These are phyloP conservation scores for Tritrichomonas musculus DNA, from an alignment of 208 protist genomes.

Conservation along the genomic window DNA sequence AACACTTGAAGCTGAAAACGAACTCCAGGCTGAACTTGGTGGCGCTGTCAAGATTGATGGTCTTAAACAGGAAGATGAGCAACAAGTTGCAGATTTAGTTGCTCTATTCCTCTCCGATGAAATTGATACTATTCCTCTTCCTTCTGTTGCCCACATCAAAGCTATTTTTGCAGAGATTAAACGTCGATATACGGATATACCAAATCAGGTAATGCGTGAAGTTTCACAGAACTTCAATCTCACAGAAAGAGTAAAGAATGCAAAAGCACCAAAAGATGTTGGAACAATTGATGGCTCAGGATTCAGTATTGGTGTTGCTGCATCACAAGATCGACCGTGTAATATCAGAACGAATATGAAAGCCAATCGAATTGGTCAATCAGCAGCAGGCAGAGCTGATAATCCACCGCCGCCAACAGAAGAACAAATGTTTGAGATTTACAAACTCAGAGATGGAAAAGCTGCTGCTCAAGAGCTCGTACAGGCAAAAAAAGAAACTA, in stretches of 20 bases:
- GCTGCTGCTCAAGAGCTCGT: neutral
- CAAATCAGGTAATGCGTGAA: neutral
- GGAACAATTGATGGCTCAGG: neutral
- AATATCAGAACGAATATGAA: neutral
- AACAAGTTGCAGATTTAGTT: neutral
- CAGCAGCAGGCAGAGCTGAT: neutral
- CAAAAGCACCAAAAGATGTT: conserved; percentile 24
- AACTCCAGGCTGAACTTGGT: neutral
- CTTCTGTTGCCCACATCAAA: neutral
- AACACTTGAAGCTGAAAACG: neutral
- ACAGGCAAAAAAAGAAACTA: neutral
- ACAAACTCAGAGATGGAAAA: neutral
- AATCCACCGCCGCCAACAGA: neutral
- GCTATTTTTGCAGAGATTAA: conserved; percentile 28
- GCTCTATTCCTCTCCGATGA: neutral
- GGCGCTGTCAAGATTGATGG: neutral
- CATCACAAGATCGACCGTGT: neutral
- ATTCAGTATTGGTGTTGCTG: conserved; percentile 14
- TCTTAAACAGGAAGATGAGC: conserved; percentile 23
- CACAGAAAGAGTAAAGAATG: neutral
- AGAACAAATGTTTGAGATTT: conserved; percentile 20
- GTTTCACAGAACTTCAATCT: neutral
- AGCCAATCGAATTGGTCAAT: neutral
- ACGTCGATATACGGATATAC: neutral
- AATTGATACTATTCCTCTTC: neutral